These are phyloP conservation scores for Aphanoascus verrucosus DNA, from an alignment of 2,329 filamentous ascomycete genomes.

Conservation along the genomic window DNA sequence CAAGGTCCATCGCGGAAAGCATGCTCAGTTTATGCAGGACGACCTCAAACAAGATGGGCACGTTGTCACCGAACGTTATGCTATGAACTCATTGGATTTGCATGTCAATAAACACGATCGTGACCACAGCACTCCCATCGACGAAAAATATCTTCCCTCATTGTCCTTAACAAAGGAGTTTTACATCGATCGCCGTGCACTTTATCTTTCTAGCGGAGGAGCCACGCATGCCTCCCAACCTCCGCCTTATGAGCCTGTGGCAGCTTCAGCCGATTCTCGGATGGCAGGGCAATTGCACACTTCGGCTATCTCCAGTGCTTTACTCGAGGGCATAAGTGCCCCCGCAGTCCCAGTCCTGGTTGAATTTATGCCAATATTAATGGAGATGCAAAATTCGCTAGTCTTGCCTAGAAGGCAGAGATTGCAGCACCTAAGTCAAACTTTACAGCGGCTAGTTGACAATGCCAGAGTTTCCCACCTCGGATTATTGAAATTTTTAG, in stretches of 20 bases:
- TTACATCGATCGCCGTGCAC: slow-evolving; percentile 31
- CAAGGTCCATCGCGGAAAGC: background rate
- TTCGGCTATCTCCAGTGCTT: slow-evolving; percentile 27
- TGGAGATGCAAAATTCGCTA: slow-evolving; percentile 25
- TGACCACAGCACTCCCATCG: slow-evolving; percentile 25
- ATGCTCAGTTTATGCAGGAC: background rate
- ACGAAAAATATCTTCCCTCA: slow-evolving; percentile 16
- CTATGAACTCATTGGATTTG: slow-evolving; percentile 14
- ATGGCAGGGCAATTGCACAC: slow-evolving; percentile 32
- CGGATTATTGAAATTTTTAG: slow-evolving; percentile 35
- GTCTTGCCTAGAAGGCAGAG: slow-evolving; percentile 23
- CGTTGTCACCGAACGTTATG: background rate
- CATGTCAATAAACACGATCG: slow-evolving; percentile 8
- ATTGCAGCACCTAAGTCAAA: slow-evolving; percentile 29
- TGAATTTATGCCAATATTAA: slow-evolving; percentile 34
- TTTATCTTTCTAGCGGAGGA: slow-evolving; percentile 29
- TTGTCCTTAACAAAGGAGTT: slow-evolving; percentile 23
- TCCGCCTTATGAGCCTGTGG: slow-evolving; percentile 35
- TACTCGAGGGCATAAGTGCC: slow-evolving; percentile 24
- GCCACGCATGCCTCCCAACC: slow-evolving; percentile 32
- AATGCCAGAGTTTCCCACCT: slow-evolving; percentile 34
- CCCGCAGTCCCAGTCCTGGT: slow-evolving; percentile 33
- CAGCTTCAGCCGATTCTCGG: slow-evolving; percentile 34
- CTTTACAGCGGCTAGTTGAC: slow-evolving; percentile 33
- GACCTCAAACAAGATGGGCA: background rate